These are phyloP conservation scores for Alternaria triticina DNA, from an alignment of 2,329 filamentous ascomycete species.

Conservation along the genomic window DNA sequence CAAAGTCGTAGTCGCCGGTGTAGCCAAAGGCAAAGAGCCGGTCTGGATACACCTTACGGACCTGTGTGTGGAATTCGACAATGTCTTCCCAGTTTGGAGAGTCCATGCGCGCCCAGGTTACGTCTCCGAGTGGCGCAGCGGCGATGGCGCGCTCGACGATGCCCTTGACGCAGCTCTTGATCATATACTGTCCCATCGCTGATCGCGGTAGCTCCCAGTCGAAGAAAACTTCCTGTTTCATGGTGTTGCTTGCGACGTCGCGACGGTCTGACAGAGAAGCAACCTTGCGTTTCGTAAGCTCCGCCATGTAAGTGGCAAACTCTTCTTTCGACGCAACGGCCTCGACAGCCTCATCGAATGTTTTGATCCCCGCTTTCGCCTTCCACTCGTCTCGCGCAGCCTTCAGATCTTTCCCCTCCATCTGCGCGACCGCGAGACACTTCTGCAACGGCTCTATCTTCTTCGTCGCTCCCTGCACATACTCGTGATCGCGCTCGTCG, in stretches of 20 bases:
- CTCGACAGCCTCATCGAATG: slow-evolving; percentile 47
- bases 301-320: background rate
- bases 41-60: slow-evolving; percentile 46
- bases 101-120: slow-evolving; percentile 49
- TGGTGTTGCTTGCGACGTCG: background rate
- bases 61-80: slow-evolving; percentile 45
- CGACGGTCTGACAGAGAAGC: background rate
- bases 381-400: slow-evolving; percentile 44
- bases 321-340: background rate
- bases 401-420: slow-evolving; percentile 31
- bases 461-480: slow-evolving; percentile 49
- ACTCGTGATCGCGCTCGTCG: slow-evolving; percentile 50
- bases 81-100: slow-evolving; percentile 47
- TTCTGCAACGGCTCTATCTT: slow-evolving; percentile 35
- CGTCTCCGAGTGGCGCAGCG: slow-evolving; percentile 47
- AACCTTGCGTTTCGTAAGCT: background rate
- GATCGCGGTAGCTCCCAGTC: slow-evolving; percentile 49
- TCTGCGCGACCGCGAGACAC: slow-evolving; percentile 28
- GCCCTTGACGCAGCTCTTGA: slow-evolving; percentile 38
- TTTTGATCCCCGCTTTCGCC: slow-evolving; percentile 35
- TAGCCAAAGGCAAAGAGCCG: slow-evolving; percentile 51
- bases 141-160: slow-evolving; percentile 44
- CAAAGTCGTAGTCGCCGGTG: slow-evolving; percentile 48
- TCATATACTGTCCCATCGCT: slow-evolving; percentile 47
- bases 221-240: slow-evolving; percentile 26